Base-by-base conservation (phyloP, 257 asterid genomes). In the Paraleonurus japonicus region DNA sequence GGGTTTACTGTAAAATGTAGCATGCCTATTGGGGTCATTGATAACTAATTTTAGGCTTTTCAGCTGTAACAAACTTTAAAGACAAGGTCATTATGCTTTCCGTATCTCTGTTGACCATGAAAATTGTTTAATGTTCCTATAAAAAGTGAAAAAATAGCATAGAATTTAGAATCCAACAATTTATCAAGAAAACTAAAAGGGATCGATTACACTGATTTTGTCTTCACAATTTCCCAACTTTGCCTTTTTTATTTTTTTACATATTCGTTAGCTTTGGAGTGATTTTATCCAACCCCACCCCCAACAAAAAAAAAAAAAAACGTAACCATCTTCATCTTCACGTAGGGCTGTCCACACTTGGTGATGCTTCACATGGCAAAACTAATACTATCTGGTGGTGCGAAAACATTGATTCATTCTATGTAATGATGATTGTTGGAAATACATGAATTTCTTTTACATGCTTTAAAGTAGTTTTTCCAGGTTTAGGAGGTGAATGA, bases 401-500 rank as follows among this genome's bases (percentile, higher is more conserved):
- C 17, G 12, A 15, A 53, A 22, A n/a, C 37, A 28, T 37, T 61
- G 51, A 20, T 13, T 39, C 8, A 10, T 72, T 32, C n/a, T 32
- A 57, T 5, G 32, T 22, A 39, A 70, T 23, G 43, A 26, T 55
- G 55, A 35, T 10, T 28, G 54, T 13, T n/a, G 43, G 43, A 32
- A 9, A 39, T 3, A 39, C 37, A 55, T 9, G 9, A 50, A 24
- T 32, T 50, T 35, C 58, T 45, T 77, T 22, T 23, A 27, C 45
- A 35, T 65, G 23, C 26, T 28, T 19, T 2, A 23, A n/a, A 24
- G 27, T 54, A 51, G 62, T 63, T 27, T 37, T 54, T 53, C 28
- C 55, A 15, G 23, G 65, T 65, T 71, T 15, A 57, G 45, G 75
- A 78, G 61, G 68, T 55, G 48, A 61, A 64, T 61, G 27, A 61